These are phyloP conservation scores for Heracleum sosnowskyi DNA, from an alignment of 129 eudicot species.

Conservation along the genomic window DNA sequence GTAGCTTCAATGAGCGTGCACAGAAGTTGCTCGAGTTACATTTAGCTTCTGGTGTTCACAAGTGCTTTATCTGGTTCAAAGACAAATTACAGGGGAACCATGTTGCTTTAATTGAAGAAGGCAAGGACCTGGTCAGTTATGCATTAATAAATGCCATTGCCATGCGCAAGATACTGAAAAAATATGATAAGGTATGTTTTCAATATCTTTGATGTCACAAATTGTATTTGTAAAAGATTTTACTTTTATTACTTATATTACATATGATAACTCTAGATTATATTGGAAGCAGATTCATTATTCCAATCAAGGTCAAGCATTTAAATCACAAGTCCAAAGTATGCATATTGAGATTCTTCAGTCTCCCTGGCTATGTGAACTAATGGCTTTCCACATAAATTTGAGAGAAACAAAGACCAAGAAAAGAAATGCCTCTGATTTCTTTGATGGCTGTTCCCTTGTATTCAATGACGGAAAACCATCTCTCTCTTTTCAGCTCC, in stretches of 20 bases:
- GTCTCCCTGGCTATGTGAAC: slow-evolving; percentile 96
- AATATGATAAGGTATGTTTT: slow-evolving; percentile 75
- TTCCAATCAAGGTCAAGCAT: slow-evolving; percentile 86
- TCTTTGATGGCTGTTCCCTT: slow-evolving; percentile 60
- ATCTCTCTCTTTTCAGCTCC: slow-evolving; percentile 71
- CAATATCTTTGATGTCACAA: not conserved
- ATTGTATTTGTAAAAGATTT: not conserved
- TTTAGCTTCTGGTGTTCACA: slow-evolving; percentile 71
- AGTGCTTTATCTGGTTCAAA: slow-evolving; percentile 53
- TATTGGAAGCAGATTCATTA: slow-evolving; percentile 51
- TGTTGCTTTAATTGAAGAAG: slow-evolving; percentile 55
- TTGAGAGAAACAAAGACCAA: slow-evolving; percentile 44
- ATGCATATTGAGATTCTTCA: slow-evolving; percentile 89
- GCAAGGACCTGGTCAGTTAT: slow-evolving; percentile 69
- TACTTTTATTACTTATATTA: not conserved
- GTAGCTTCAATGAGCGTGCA: slow-evolving; percentile 72
- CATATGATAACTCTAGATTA: slow-evolving; percentile 1
- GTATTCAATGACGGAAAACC: slow-evolving; percentile 56
- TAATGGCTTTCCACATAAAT: slow-evolving; percentile 82
- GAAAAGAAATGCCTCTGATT: slow-evolving; percentile 28
- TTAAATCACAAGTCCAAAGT: slow-evolving; percentile 77
- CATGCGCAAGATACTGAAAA: slow-evolving; percentile 84
- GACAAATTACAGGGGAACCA: slow-evolving; percentile 51
- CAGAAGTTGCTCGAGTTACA: slow-evolving; percentile 72
- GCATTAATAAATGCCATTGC: slow-evolving; percentile 83